Conservation (phyloP, 306 rosid species). For the Vachellia pachyceras region DNA sequence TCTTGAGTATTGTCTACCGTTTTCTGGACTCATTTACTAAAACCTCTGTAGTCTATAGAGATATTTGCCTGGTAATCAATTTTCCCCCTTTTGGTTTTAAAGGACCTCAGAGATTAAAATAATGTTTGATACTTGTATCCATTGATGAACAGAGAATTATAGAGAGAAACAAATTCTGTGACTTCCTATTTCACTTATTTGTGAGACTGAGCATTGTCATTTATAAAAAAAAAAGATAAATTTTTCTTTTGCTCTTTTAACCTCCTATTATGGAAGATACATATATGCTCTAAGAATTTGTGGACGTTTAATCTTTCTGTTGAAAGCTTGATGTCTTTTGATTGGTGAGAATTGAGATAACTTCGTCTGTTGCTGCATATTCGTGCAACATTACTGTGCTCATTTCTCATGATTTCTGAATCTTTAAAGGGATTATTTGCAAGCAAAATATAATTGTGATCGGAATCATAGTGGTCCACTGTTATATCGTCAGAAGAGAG, state of each 20-base stretch:
- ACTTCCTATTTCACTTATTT: neutral
- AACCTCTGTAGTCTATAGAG: neutral
- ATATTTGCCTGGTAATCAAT: constrained; percentile 17
- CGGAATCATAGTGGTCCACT: constrained; percentile 78
- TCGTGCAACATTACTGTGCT: constrained; percentile 19
- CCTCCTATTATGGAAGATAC: constrained; percentile 11
- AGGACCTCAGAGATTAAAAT: constrained; percentile 17
- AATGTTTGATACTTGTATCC: constrained; percentile 17
- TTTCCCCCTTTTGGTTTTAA: neutral
- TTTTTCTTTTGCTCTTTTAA: constrained; percentile 5
- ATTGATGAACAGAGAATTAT: neutral
- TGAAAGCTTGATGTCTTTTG: constrained; percentile 25
- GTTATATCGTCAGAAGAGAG: constrained; percentile 77
- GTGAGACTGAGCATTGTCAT: constrained; percentile 6
- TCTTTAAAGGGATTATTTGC: constrained; percentile 79
- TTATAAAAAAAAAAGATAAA: neutral
- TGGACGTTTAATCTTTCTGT: constrained; percentile 23
- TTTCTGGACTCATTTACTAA: constrained; percentile 12
- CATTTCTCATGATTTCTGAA: constrained; percentile 32
- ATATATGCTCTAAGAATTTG: constrained; percentile 26
- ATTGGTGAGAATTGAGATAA: constrained; percentile 20
- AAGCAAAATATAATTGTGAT: constrained; percentile 62
- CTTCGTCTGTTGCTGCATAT: constrained; percentile 34
- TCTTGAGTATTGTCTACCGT: constrained; percentile 17
- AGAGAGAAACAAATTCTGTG: neutral